These are phyloP conservation scores for Podospora bellae-mahoneyi DNA, from an alignment of 495 filamentous ascomycete species.

Conservation along the genomic window DNA sequence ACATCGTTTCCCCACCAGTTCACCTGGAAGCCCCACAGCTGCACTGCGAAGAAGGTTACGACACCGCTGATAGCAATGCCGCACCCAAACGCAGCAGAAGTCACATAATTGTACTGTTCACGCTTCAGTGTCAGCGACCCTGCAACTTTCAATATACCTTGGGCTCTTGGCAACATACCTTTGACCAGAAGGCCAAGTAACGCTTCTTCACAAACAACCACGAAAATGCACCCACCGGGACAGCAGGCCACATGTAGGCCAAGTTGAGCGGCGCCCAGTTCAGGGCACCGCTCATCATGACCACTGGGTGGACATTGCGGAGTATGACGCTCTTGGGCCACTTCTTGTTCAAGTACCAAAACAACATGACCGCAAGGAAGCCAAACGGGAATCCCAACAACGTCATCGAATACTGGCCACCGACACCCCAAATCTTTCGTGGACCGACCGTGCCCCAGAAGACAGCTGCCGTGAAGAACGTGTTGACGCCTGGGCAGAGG, in stretches of 20 bases:
- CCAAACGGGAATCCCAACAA: conserved; percentile 42
- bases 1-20: conserved; percentile 43
- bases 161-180: conserved; percentile 26
- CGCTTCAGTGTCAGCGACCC: conserved; percentile 3
- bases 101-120: conserved; percentile 42
- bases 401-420: conserved; percentile 38
- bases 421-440: conserved; percentile 40
- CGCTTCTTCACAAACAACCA: conserved; percentile 40
- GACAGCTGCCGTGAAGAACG: conserved; percentile 45
- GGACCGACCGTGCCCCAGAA: conserved; percentile 47
- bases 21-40: conserved; percentile 34
- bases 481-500: conserved; percentile 42
- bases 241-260: conserved; percentile 38
- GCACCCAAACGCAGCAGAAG: conserved; percentile 37
- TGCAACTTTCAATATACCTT: neutral
- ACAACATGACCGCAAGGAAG: conserved; percentile 30
- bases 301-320: conserved; percentile 41
- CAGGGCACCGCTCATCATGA: conserved; percentile 36
- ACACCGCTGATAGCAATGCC: conserved; percentile 41
- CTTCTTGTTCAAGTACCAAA: conserved; percentile 31
- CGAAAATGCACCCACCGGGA: conserved; percentile 37
- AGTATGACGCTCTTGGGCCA: conserved; percentile 34
- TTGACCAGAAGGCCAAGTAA: conserved; percentile 41
- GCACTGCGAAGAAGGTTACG: conserved; percentile 42
- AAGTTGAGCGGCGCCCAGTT: conserved; percentile 40